Evolutionary conservation across 805 yeast genomes (phyloP), one percentile per base, ranked within the genome.

Genomic region (Candida tammaniensis): DNA sequence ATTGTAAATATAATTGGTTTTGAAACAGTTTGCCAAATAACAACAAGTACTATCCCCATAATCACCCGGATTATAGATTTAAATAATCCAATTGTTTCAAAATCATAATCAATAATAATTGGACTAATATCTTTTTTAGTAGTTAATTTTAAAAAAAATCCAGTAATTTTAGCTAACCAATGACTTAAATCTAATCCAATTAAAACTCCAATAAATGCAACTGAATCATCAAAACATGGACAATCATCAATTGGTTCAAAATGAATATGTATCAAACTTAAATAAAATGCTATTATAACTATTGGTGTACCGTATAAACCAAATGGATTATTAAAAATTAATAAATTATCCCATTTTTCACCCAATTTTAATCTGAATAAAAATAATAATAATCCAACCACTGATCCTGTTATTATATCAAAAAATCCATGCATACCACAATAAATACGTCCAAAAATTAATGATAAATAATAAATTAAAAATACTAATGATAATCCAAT

Each of bases 371-470:
- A 44, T 33, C 95, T 63, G 15, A 72, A 49, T n/a, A 67, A 28
- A 42, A 75, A 76, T 22, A 82, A 65, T 0, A 60, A 24, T 0
- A 62, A 31, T 0, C 98, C 98, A 12, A 87, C 61, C 0, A 73
- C 1, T 0, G 76, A 60, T 5, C 98, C 98, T 13, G 74, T 53
- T 0, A 61, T 32, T 3, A 93, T 68, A 54, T 93, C 98, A 15
- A 84, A 59, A 40, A 85, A 74, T 2, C 98, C 98, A 61, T 93
- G 98, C 98, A 91, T 91, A 3, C 98, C 98, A 56, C 96, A 88
- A 61, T 93, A 91, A 7, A 91, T 51, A 36, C 98, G 69, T 12
- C 98, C 98, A 40, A 78, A 54, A 1, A 85, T 73, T 40, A 93
- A 64, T 6, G 88, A 76, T 23, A 69, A 39, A 49, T 78, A 79